Conservation (phyloP, 129 eudicot species). For the Flaveria robusta region DNA sequence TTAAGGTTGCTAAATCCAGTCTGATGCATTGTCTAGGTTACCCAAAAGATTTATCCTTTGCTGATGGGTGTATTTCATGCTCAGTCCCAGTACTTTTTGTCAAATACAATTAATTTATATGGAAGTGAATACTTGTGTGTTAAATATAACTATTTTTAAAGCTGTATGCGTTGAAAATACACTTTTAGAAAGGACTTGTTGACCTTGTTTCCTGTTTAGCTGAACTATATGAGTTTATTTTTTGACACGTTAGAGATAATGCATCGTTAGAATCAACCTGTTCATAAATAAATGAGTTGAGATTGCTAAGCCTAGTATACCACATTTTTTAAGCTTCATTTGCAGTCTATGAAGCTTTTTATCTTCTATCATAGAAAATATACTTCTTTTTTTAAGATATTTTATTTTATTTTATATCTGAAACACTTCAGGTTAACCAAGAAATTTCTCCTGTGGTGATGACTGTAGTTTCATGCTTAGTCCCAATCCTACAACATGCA, state of each 20-base stretch:
- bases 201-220: neutral
- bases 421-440: conserved; percentile 40
- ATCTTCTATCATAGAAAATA: conserved; percentile 8
- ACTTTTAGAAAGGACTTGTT: neutral
- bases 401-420: neutral
- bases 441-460: conserved; percentile 83
- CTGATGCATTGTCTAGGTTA: conserved; percentile 19
- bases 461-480: conserved; percentile 76
- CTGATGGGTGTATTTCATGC: conserved; percentile 72
- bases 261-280: neutral
- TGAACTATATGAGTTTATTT: neutral
- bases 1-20: neutral
- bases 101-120: neutral
- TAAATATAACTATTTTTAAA: neutral
- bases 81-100: conserved; percentile 63
- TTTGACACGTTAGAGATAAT: neutral
- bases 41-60: conserved; percentile 71
- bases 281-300: neutral
- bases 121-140: neutral
- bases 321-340: neutral
- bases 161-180: neutral
- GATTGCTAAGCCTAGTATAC: neutral
- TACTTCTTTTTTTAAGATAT: neutral
- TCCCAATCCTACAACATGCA: conserved; percentile 86
- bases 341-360: conserved; percentile 2